A percentile compares a stretch with the other conserved stretches of the same genome.
Conservation (phyloP, 2,329 filamentous ascomycete species). For the Epichloe amarillans region DNA sequence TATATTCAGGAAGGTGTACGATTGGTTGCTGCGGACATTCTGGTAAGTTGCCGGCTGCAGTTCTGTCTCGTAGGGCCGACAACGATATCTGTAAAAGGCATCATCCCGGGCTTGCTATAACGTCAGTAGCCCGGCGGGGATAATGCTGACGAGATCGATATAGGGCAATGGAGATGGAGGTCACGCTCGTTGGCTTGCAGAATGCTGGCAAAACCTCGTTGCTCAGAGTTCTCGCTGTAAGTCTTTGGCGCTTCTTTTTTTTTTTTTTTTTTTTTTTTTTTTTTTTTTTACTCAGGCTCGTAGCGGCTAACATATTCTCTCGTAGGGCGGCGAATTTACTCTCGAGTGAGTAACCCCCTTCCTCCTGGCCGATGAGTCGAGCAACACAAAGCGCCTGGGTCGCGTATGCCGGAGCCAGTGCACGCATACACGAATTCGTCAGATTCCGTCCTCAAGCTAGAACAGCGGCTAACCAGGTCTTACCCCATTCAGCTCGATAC, state of each 20-base stretch:
- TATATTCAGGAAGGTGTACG: constrained; percentile 88
- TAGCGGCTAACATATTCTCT: not conserved
- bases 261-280: not conserved
- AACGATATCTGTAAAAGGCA: not conserved
- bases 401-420: not conserved
- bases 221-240: constrained; percentile 85
- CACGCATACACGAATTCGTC: not conserved
- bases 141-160: constrained; percentile 10
- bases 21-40: constrained; percentile 95
- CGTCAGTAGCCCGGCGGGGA: not conserved
- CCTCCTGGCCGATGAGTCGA: not conserved
- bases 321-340: constrained; percentile 91
- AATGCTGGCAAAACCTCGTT: constrained; percentile 97
- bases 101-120: constrained; percentile 1
- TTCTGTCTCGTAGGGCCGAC: not conserved
- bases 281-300: not conserved
- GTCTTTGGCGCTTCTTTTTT: constrained; percentile 20
- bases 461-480: not conserved
- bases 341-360: constrained; percentile 62
- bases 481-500: constrained; percentile 63
- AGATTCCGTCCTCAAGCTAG: not conserved
- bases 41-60: constrained; percentile 49
- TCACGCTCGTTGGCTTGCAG: constrained; percentile 96
- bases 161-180: constrained; percentile 99
- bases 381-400: not conserved